A percentile compares a stretch with the other conserved stretches of the same genome.
These are phyloP conservation scores for Leishmania turanica DNA, from an alignment of 208 protist species.

Conservation along the genomic window DNA sequence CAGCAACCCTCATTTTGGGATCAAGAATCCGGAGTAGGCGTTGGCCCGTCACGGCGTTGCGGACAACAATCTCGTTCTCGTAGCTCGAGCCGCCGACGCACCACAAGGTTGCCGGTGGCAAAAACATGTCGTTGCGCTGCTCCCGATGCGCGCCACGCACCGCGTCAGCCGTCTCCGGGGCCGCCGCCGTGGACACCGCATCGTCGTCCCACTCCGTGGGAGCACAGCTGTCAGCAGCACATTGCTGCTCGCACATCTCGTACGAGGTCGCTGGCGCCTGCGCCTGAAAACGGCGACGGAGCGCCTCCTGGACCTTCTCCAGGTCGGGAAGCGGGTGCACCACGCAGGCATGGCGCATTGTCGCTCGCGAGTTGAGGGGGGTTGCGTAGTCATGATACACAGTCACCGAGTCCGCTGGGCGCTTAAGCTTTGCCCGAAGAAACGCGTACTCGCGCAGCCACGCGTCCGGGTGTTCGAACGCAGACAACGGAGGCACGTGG, in stretches of 20 bases:
- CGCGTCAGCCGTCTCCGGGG: not conserved
- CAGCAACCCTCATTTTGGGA: conserved; percentile 66
- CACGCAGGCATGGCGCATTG: conserved; percentile 55
- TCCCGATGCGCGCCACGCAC: conserved; percentile 24
- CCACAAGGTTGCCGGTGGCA: conserved; percentile 53
- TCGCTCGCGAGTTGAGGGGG: conserved; percentile 44
- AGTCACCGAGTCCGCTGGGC: conserved; percentile 42
- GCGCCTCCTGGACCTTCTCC: conserved; percentile 51
- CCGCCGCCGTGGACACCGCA: conserved; percentile 17
- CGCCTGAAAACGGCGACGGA: conserved; percentile 24
- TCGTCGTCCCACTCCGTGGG: conserved; percentile 6
- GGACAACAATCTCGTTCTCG: conserved; percentile 60
- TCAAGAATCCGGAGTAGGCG: conserved; percentile 62
- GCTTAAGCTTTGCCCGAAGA: conserved; percentile 28
- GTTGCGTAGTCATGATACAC: conserved; percentile 47
- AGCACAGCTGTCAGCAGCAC: not conserved
- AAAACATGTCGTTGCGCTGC: conserved; percentile 29
- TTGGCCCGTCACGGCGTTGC: conserved; percentile 51
- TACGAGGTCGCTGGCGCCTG: conserved; percentile 27
- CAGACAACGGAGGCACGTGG: conserved; percentile 17
- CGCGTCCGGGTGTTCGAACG: conserved; percentile 46
- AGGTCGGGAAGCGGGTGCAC: conserved; percentile 69
- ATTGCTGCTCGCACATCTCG: conserved; percentile 31
- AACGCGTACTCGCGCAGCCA: conserved; percentile 46
- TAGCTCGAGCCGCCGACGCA: conserved; percentile 45